A percentile compares a stretch with the other conserved stretches of the same genome.
Conservation (phyloP, 805 yeast genomes). For the Ogataea corticis region DNA sequence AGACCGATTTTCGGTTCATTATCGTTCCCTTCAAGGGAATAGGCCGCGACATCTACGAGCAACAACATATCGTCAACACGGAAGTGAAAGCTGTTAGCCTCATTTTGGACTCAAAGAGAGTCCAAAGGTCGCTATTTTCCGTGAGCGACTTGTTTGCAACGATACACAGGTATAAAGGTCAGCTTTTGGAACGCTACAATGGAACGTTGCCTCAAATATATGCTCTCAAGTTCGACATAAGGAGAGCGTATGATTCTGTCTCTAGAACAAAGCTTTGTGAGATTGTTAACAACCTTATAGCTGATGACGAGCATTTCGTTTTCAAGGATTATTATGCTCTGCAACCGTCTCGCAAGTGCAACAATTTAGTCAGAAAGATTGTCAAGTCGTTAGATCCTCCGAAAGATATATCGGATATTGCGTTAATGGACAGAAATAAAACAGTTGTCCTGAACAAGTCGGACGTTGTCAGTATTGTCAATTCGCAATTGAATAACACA, state of each 20-base stretch:
- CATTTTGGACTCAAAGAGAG: conserved; percentile 32
- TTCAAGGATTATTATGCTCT: not conserved
- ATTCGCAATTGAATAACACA: conserved; percentile 55
- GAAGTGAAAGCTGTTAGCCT: conserved; percentile 46
- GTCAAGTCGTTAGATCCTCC: not conserved
- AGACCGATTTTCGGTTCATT: conserved; percentile 57
- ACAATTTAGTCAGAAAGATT: no score
- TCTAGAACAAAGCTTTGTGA: conserved; percentile 41
- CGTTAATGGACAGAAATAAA: not conserved
- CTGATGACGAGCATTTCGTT: conserved; percentile 18
- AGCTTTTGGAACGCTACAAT: conserved; percentile 17
- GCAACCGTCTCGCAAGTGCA: not conserved
- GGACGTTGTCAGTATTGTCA: conserved; percentile 47
- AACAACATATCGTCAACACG: conserved; percentile 35
- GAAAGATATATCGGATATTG: not conserved
- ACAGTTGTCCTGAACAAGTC: conserved; percentile 35
- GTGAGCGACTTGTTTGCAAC: conserved; percentile 44
- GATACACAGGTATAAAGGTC: conserved; percentile 40
- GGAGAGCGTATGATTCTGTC: conserved; percentile 73
- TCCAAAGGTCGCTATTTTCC: conserved; percentile 31
- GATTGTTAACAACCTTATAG: conserved; percentile 17
- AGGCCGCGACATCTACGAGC: conserved; percentile 36
- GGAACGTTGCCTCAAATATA: conserved; percentile 39
- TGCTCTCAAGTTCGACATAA: conserved; percentile 73
- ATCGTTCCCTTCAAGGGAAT: conserved; percentile 50